Evolutionary conservation across 177 flowering plant species (phyloP).

Genomic region (Vitis hybrid): DNA sequence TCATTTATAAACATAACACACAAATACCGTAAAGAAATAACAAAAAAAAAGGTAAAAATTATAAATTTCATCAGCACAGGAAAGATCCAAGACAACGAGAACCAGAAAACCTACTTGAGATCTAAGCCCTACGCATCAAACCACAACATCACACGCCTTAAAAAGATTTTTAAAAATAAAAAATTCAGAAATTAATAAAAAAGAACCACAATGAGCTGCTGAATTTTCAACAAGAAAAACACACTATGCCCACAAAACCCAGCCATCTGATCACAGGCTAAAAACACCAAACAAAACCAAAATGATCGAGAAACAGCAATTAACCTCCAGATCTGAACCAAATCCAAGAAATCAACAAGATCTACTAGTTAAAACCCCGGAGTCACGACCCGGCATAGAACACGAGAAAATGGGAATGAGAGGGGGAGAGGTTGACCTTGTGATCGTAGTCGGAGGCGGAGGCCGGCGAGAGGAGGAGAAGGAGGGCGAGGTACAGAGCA

Average conservation of each 20-base stretch:
- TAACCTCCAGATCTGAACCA: constrained; percentile 9
- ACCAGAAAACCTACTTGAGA: too few relatives aligned
- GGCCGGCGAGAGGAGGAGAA: constrained; percentile 26
- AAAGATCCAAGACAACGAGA: too few relatives aligned
- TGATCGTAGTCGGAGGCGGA: constrained; percentile 57
- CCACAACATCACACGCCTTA: too few relatives aligned
- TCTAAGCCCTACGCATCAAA: too few relatives aligned
- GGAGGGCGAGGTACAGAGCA: constrained; percentile 6
- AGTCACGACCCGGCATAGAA: not conserved
- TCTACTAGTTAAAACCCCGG: not conserved
- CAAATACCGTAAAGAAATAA: too few relatives aligned
- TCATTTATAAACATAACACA: too few relatives aligned
- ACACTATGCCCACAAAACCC: not conserved
- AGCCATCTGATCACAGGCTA: not conserved
- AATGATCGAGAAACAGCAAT: too few relatives aligned
- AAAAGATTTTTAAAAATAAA: too few relatives aligned
- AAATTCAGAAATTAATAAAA: too few relatives aligned
- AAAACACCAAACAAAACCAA: not conserved
- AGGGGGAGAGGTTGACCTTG: constrained; percentile 29
- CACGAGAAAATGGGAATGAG: not conserved
- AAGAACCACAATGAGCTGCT: too few relatives aligned
- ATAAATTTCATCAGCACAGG: too few relatives aligned
- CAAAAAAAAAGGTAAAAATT: too few relatives aligned
- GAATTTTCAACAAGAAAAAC: not conserved
- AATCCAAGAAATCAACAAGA: constrained; percentile 1